Evolutionary conservation across 1,284 basidiomycete genomes (phyloP), one percentile per base, ranked within the genome.

Genomic region (Cryptococcus sp.): DNA sequence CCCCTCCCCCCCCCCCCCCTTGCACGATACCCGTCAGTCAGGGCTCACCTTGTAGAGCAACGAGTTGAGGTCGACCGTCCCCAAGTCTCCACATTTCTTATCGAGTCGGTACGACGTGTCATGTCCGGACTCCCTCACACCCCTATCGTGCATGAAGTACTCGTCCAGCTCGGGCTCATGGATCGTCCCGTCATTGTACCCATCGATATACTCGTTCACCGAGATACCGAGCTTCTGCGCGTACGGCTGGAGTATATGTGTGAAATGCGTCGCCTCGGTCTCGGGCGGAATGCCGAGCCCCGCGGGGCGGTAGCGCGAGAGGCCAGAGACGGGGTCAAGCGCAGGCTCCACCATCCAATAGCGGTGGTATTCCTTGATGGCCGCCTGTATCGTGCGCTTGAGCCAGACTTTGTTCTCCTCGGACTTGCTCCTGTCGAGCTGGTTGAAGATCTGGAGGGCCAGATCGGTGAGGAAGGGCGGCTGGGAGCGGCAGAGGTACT

Each of bases 401-500:
- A 98, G 83, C 93, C 94, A 98, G 48, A 81, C 80, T 47, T 88
- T 88, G 80, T 97, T 96, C 56, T 84, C 85, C 37, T 85, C 84
- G 59, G 87, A 80, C 64, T 94, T 87, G 4, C 85, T 86, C 28
- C 89, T 87, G 69, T 96, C 91, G 54, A 97, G 84, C 71, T 94
- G 91, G 70, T 94, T 93, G 80, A 91, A 98, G 73, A 98, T 95
- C 76, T 98, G 96, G 36, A 98, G 82, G 0, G 94, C 92, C 86
- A 98, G 91, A 78, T 98, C 96, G 56, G 95, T 98, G 49, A 98
- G 82, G 87, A 98, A 98, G 0, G 95, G 95, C 35, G 95, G 95
- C 75, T 98, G 95, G 15, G 93, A 88, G 54, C 95, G 88, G 77
- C 89, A 91, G 56, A 98, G 85, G 77, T 98, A 98, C 84, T 94